Evolutionary conservation across 2,329 filamentous ascomycete genomes (phyloP), one percentile per base, ranked within the genome.

Genomic region (Aspergillus udagawae): DNA sequence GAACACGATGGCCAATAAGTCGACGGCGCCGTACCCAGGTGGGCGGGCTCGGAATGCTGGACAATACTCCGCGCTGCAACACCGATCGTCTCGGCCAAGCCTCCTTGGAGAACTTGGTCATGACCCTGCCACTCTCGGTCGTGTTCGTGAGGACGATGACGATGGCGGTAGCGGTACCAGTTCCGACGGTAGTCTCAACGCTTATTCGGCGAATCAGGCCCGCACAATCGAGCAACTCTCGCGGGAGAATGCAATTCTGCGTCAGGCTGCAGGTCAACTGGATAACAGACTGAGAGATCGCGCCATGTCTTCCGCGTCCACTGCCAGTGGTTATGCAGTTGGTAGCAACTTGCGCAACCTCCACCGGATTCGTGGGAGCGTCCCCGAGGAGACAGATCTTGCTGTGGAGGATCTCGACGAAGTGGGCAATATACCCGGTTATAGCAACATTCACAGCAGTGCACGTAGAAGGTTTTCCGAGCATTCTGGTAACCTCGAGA

Each of bases 21-120:
- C 69, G 7, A 59, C 66, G 44, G 63, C 68, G 38, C 38, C 70
- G 21, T 65, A 67, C 29, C 59, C 69, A 4, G 63, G 67, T 44
- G 66, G 64, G 48, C 75, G 77, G 25, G 64, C 67, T 53, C 70
- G 78, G 14, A 70, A 69, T 49, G 73, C 70, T 20, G 70, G 68
- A n/a, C 82, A 82, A 23, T 85, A 88, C 60, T 83, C 88, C 28
- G 87, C 84, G 57, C 80, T 95, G 32, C 90, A 93, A 65, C 89
- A 94, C 70, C 85, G 91, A 38, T 89, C 90, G 4, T 95, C 92
- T 14, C 85, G 79, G 27, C 76, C 77, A 42, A 79, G 76, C 55
- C 67, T 80, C 41, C 69, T 80, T 8, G 77, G 77, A 12, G 78
- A 78, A 52, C 60, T 79, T 10, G 75, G 75, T 1, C 75, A 79